Base-by-base conservation (phyloP, 257 asterid species). In the Capsicum baccatum region DNA sequence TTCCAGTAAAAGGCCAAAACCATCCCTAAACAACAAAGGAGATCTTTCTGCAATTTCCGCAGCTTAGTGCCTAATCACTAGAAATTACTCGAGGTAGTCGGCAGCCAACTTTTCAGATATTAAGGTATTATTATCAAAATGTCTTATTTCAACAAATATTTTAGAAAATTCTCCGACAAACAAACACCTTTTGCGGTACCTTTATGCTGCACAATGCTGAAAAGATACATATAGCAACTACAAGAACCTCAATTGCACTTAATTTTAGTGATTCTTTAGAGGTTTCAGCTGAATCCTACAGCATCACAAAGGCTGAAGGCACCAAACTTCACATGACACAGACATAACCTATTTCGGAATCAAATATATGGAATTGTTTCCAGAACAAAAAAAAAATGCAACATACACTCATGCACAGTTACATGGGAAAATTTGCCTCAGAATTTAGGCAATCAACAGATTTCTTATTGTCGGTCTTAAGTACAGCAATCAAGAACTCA, bases 211-310 rank as follows among this genome's bases (percentile, higher is more conserved):
- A 74, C 21, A 74, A 48, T 21, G 60, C 12, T 74, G 42, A 19
- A 73, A 69, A 37, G 79, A 16, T 50, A 74, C 47, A 13, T 33
- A 12, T 48, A 50, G 60, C 44, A 21, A 74, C 44, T 8, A 74
- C 81, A 74, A 21, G 62, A 50, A 50, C 81, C 60, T 74, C 21
- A 74, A 74, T 21, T 74, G 81, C 44, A 74, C 47, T 50, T 74
- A 21, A 21, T 6, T 21, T 50, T 52, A 74, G 19, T 74, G 12
- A 50, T 74, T 73, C 42, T 19, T 48, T 74, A 54, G 59, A 74
- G 80, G 7, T 21, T 74, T 74, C 19, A 74, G 7, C 62, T 67
- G 74, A 39, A 37, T 13, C 50, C 13, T 35, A 33, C 50, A 67
- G 15, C 71, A 64, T 14, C 71, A 26, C 42, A 48, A 7, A 67